phyloP scores from a whole-genome alignment of 1,284 basidiomycete species.

The Puccinia brachypodii region DNA sequence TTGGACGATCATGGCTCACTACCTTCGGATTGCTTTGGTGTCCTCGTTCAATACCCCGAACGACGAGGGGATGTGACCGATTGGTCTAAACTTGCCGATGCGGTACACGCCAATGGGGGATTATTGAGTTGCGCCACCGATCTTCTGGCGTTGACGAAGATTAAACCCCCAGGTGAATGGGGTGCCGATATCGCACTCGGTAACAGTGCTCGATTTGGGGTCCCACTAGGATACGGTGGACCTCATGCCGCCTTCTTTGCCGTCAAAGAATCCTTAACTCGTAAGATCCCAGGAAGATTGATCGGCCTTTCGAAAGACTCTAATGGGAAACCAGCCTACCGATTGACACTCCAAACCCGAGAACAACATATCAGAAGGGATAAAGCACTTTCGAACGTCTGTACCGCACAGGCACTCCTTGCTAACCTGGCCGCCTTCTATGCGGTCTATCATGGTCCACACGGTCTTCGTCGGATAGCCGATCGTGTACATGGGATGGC shows the following conservation, averaged over 20 bases:
- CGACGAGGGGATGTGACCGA: conserved; percentile 81
- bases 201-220: conserved; percentile 92
- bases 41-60: conserved; percentile 82
- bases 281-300: conserved; percentile 93
- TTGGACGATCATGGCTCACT: conserved; percentile 61
- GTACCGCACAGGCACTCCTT: conserved; percentile 73
- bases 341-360: conserved; percentile 79
- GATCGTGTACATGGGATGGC: conserved; percentile 87
- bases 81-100: conserved; percentile 68
- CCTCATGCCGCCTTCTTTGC: conserved; percentile 96
- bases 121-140: conserved; percentile 86
- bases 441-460: conserved; percentile 92
- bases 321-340: conserved; percentile 81
- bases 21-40: conserved; percentile 72
- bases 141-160: conserved; percentile 84
- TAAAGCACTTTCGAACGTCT: conserved; percentile 57
- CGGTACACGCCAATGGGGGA: conserved; percentile 73
- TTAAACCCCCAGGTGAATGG: conserved; percentile 97
- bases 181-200: conserved; percentile 94
- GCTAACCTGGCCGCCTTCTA: conserved; percentile 99
- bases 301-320: conserved; percentile 86
- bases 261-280: conserved; percentile 84
- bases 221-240: conserved; percentile 84
- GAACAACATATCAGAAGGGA: conserved; percentile 58
- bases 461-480: conserved; percentile 80